A percentile compares a stretch with the other conserved stretches of the same genome.
These are phyloP conservation scores for Neonectria faginata DNA, from an alignment of 2,329 filamentous ascomycete genomes.

Conservation along the genomic window DNA sequence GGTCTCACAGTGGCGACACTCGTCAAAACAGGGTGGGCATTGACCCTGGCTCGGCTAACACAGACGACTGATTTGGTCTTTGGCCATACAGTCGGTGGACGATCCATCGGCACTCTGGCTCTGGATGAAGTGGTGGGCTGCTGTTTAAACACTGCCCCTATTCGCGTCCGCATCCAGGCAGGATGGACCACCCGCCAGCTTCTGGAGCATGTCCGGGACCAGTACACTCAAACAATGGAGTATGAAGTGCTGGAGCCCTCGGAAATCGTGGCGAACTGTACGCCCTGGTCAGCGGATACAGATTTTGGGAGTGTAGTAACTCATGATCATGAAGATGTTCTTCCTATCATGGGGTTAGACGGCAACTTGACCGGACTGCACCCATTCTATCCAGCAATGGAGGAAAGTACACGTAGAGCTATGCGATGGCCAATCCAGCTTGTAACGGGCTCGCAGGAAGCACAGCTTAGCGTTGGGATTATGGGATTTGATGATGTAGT, in stretches of 20 bases:
- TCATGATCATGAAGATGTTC: background rate
- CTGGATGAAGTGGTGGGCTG: background rate
- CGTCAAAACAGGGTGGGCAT: background rate
- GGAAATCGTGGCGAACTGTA: background rate
- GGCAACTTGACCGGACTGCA: background rate
- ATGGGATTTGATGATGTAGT: background rate
- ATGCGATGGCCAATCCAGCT: background rate
- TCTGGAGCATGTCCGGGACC: background rate
- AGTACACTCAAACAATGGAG: background rate
- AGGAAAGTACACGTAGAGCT: background rate
- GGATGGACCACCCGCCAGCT: background rate
- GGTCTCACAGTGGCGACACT: background rate
- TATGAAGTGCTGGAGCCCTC: background rate
- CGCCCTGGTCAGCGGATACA: background rate
- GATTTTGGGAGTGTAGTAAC: background rate
- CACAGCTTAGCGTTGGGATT: background rate
- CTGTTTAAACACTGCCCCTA: background rate
- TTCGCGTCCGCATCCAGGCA: background rate
- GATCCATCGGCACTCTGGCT: background rate
- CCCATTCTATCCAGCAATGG: background rate
- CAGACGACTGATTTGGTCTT: background rate
- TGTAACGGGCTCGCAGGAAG: background rate
- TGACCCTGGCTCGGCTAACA: background rate
- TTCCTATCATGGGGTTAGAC: background rate
- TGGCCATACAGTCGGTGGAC: background rate